phyloP scores from a whole-genome alignment of 495 filamentous ascomycete genomes.

The Glutinoglossum americanum region DNA sequence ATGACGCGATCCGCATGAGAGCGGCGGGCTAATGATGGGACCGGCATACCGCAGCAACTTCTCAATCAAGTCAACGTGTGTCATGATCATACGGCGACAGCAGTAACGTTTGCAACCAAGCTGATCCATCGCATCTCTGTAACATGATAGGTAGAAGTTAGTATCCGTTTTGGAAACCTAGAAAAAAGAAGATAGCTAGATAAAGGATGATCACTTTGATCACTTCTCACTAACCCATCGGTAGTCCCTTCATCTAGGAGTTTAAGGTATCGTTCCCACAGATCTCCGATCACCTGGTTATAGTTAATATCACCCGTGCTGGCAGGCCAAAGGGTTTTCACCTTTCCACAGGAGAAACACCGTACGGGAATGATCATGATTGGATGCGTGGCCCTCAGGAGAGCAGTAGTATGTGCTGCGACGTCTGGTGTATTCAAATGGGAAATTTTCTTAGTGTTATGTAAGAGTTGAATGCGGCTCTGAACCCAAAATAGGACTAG shows the following conservation, averaged over 20 bases:
- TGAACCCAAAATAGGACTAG: not conserved
- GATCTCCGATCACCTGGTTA: conserved; percentile 72
- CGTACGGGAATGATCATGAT: conserved; percentile 95
- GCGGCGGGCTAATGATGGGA: not conserved
- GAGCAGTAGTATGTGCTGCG: not conserved
- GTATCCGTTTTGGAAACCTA: not conserved
- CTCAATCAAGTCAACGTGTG: conserved; percentile 97
- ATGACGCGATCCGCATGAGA: not conserved
- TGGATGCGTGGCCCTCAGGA: not conserved
- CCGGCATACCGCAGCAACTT: conserved; percentile 68
- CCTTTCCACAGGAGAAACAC: conserved; percentile 98
- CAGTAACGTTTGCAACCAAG: conserved; percentile 89
- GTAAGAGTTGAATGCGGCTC: not conserved
- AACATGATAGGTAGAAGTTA: not conserved
- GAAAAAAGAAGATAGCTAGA: not conserved
- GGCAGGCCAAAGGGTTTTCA: conserved; percentile 16
- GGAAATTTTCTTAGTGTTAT: too few species aligned
- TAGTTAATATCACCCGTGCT: conserved; percentile 12
- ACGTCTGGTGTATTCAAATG: not conserved
- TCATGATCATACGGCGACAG: conserved; percentile 97
- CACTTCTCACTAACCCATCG: conserved; percentile 42
- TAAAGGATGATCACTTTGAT: not conserved
- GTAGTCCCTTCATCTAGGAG: conserved; percentile 54
- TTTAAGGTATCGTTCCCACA: conserved; percentile 85
- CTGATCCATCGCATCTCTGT: conserved; percentile 78